These are phyloP conservation scores for Fagopyrum homotropicum DNA, from an alignment of 148 eudicot species.

Conservation along the genomic window DNA sequence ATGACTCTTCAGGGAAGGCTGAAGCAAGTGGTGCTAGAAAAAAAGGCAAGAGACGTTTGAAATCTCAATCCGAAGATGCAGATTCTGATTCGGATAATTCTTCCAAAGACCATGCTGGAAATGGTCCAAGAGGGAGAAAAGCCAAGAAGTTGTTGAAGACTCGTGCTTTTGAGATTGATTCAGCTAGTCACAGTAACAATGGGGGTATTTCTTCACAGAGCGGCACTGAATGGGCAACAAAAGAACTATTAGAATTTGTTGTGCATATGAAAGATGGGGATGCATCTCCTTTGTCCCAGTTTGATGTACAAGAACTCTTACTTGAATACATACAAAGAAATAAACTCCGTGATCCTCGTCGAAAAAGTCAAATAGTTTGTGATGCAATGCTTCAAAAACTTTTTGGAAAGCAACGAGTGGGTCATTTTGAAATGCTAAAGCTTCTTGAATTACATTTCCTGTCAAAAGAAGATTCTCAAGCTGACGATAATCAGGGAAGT, in stretches of 20 bases:
- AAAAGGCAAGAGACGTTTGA: conserved; percentile 25
- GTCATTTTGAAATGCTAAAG: conserved; percentile 98
- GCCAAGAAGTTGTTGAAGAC: conserved; percentile 46
- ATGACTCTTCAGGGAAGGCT: conserved; percentile 23
- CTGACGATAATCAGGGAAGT: conserved; percentile 71
- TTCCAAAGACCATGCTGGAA: conserved; percentile 35
- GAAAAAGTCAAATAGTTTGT: conserved; percentile 85
- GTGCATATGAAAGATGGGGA: conserved; percentile 90
- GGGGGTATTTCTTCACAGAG: conserved; percentile 24
- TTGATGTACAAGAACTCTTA: conserved; percentile 86
- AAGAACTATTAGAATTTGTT: conserved; percentile 85
- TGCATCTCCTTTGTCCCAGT: conserved; percentile 59
- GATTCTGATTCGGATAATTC: conserved; percentile 56
- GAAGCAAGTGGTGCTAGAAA: conserved; percentile 24
- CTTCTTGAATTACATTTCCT: conserved; percentile 90
- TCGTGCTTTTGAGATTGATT: conserved; percentile 29
- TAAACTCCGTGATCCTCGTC: conserved; percentile 92
- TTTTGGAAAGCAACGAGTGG: conserved; percentile 90
- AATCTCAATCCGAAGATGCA: conserved; percentile 31
- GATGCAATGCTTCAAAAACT: conserved; percentile 79
- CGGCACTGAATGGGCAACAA: conserved; percentile 72
- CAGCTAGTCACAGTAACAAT: conserved; percentile 18
- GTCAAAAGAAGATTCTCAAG: conserved; percentile 59
- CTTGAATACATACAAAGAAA: conserved; percentile 83
- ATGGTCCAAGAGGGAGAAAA: conserved; percentile 42